These are phyloP conservation scores for Ceratobasidium sp. DNA, from an alignment of 1,284 basidiomycete species.

Conservation along the genomic window DNA sequence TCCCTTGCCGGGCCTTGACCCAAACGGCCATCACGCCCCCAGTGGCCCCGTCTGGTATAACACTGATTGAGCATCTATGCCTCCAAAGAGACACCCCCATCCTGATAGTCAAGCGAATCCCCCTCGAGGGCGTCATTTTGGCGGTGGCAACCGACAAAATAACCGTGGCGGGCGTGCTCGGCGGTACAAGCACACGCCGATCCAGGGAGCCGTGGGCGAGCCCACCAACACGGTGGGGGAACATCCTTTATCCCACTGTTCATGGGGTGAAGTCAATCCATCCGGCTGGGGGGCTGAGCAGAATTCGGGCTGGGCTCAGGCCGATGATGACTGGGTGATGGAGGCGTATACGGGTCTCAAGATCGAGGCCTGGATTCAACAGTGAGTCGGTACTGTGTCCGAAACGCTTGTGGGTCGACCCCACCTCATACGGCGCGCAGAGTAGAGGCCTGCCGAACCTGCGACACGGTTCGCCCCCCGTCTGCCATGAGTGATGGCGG, in stretches of 20 bases:
- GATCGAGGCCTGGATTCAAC: slow-evolving; percentile 13
- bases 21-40: slow-evolving; percentile 12
- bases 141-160: slow-evolving; percentile 12
- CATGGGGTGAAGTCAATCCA: slow-evolving; percentile 10
- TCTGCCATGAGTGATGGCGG: slow-evolving; percentile 5
- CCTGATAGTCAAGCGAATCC: slow-evolving; percentile 1
- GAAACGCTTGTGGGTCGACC: neutral
- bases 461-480: slow-evolving; percentile 6
- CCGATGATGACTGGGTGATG: slow-evolving; percentile 12
- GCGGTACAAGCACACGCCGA: neutral
- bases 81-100: slow-evolving; percentile 3
- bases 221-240: neutral
- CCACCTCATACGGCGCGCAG: slow-evolving; percentile 7
- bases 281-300: slow-evolving; percentile 14
- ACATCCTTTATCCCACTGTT: neutral
- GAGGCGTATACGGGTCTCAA: slow-evolving; percentile 17
- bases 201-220: neutral
- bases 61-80: slow-evolving; percentile 5
- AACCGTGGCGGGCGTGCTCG: neutral
- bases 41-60: slow-evolving; percentile 1
- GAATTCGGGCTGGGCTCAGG: neutral
- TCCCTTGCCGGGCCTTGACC: slow-evolving; percentile 7
- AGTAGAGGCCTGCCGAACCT: slow-evolving; percentile 2
- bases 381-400: neutral
- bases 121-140: slow-evolving; percentile 6